phyloP scores from a whole-genome alignment of 306 rosid genomes.

The Lithocarpus polystachyus region DNA sequence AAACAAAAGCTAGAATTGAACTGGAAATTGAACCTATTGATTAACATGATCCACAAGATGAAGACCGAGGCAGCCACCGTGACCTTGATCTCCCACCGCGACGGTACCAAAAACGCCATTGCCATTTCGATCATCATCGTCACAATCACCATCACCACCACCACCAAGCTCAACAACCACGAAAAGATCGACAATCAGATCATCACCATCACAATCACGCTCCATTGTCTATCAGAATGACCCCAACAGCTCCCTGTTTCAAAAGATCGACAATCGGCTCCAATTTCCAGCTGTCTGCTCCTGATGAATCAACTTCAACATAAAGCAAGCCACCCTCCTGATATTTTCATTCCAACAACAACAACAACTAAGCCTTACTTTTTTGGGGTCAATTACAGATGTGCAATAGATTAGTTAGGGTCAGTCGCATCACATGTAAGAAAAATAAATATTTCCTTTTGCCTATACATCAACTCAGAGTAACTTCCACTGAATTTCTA shows the following conservation, averaged over 20 bases:
- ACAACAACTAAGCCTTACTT: too few relatives aligned
- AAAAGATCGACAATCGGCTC: conserved; percentile 60
- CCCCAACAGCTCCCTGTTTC: conserved; percentile 88
- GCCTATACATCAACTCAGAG: not conserved
- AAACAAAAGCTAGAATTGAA: not conserved
- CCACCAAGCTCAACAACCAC: too few relatives aligned
- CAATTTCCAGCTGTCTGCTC: conserved; percentile 78
- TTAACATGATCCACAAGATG: conserved; percentile 35
- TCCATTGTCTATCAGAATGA: conserved; percentile 91
- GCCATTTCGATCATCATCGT: conserved; percentile 44
- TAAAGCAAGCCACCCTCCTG: conserved; percentile 77
- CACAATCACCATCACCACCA: not conserved
- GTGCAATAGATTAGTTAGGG: too few relatives aligned
- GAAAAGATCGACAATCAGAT: too few relatives aligned
- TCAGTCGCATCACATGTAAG: not conserved
- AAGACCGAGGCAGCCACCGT: conserved; percentile 70
- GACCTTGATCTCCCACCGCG: conserved; percentile 86
- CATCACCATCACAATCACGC: too few relatives aligned
- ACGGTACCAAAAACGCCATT: conserved; percentile 62
- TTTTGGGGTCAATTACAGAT: too few relatives aligned
- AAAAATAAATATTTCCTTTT: not conserved
- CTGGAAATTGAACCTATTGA: conserved; percentile 50
- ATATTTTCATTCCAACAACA: not conserved
- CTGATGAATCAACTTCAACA: conserved; percentile 70
- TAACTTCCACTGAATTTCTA: not conserved